Base-by-base conservation (phyloP, 192 early-diverging fungal genomes). In the Coemansia furcata region DNA sequence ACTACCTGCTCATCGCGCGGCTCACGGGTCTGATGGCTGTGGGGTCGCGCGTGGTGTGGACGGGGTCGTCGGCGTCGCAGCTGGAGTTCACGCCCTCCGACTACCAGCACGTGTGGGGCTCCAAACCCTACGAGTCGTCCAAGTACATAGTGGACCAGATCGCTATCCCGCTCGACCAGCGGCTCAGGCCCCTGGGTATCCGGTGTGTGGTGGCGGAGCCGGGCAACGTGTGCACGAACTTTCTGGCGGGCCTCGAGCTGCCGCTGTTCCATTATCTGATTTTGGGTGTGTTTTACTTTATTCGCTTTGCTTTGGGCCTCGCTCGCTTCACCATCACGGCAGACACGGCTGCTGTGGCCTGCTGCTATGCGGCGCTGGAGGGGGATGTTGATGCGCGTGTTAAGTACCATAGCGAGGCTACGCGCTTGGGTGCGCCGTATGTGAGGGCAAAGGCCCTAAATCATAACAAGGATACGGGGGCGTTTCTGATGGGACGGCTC, bases 61-160 rank as follows among this genome's bases (percentile, higher is more conserved):
- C 84, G 1, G 76, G 84, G 0, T 85, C 84, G 12, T n/a, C 58
- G 12, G 76, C 76, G 0, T 72, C 73, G 15, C 61, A 55, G 29
- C 62, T 65, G 12, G 50, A 72, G 23, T 85, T 82, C 30, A 42
- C 30, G 7, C 63, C 29, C 26, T 6, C 52, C 9, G 84, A 85
- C 36, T 79, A 76, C 68, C 70, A 79, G 71, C 84, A 85, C 50
- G 55, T 82, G 6, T 58, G 70, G 15, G 84, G 84, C 4, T 17
- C 15, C 29, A 73, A 67, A 33, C 60, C 84, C 26, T 85, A 85
- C 64, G 84, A 85, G 63, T 82, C 79, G 35, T 85, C 84, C 4
- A 85, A 85, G 55, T 79, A 71, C 36, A 72, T 82, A 4, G 64
- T 82, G n/a, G 84, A 85, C 64, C 68, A 76, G 67, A 77, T 82